phyloP scores from a whole-genome alignment of 192 early-diverging fungal genomes.

The Globomyces pollinis-pini region DNA sequence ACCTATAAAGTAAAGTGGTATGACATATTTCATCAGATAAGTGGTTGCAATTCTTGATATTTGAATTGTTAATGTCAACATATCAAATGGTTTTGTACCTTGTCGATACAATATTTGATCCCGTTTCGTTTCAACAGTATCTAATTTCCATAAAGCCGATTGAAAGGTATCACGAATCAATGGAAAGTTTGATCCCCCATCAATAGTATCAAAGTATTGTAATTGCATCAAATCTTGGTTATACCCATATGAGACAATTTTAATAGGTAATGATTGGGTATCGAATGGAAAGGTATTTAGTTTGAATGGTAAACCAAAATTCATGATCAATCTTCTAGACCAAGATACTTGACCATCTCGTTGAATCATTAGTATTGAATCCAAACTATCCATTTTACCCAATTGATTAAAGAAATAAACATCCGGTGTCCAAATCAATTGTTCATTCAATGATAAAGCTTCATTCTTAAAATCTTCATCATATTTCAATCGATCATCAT shows the following conservation, averaged over 20 bases:
- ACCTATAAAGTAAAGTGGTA: slow-evolving; percentile 13
- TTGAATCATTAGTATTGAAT: slow-evolving; percentile 7
- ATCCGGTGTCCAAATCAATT: slow-evolving; percentile 14
- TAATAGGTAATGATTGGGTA: slow-evolving; percentile 7
- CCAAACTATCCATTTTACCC: background rate
- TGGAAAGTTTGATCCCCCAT: background rate
- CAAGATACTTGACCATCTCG: slow-evolving; percentile 8
- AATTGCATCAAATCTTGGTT: background rate
- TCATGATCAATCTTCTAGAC: slow-evolving; percentile 13
- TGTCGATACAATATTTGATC: background rate
- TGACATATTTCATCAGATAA: slow-evolving; percentile 13
- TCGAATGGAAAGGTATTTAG: slow-evolving; percentile 16
- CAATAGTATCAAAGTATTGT: background rate
- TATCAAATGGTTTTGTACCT: slow-evolving; percentile 4
- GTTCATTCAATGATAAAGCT: slow-evolving; percentile 2
- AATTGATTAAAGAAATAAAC: slow-evolving; percentile 20
- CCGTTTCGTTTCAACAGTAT: background rate
- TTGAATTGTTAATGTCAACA: background rate
- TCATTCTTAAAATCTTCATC: slow-evolving; percentile 10
- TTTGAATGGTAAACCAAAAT: slow-evolving; percentile 5
- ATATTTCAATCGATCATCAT: slow-evolving; percentile 11
- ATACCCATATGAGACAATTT: slow-evolving; percentile 10
- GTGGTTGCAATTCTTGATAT: background rate
- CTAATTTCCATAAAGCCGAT: background rate
- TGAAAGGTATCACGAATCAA: background rate